These are phyloP conservation scores for Ehretia macrophylla DNA, from an alignment of 257 asterid genomes.

Conservation along the genomic window DNA sequence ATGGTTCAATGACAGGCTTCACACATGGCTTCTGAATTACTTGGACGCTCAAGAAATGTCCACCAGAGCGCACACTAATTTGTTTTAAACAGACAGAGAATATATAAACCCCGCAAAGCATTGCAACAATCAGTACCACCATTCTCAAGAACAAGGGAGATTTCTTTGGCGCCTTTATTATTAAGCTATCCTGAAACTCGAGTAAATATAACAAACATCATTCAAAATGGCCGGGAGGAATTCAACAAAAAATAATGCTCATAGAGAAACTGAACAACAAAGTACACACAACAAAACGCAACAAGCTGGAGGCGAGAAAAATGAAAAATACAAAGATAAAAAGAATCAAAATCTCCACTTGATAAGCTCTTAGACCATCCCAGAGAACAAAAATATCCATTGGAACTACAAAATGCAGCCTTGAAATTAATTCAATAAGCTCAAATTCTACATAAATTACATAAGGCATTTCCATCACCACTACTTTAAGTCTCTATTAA, in stretches of 20 bases:
- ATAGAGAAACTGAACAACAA: no score
- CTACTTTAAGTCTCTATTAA: no score
- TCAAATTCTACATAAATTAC: neutral
- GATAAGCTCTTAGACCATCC: neutral
- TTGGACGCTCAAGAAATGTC: constrained; percentile 30
- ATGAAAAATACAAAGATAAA: no score
- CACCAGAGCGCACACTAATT: constrained; percentile 34
- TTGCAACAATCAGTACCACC: constrained; percentile 63
- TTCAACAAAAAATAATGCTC: neutral
- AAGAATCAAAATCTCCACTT: neutral
- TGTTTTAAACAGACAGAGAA: constrained; percentile 74
- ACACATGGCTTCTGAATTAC: constrained; percentile 54
- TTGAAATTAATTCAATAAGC: neutral
- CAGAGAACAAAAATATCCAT: neutral
- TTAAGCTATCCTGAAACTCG: constrained; percentile 61
- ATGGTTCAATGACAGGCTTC: constrained; percentile 37
- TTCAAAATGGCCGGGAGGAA: neutral
- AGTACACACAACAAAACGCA: no score
- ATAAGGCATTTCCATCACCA: no score
- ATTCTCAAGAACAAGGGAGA: constrained; percentile 59
- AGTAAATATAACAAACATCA: constrained; percentile 14
- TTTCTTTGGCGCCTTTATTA: constrained; percentile 53
- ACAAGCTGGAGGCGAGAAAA: no score
- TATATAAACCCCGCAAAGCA: constrained; percentile 77
- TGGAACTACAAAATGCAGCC: neutral